Evolutionary conservation across 192 early-diverging fungal species (phyloP), one percentile per base, ranked within the genome.

Genomic region (Umbelopsis vinacea): DNA sequence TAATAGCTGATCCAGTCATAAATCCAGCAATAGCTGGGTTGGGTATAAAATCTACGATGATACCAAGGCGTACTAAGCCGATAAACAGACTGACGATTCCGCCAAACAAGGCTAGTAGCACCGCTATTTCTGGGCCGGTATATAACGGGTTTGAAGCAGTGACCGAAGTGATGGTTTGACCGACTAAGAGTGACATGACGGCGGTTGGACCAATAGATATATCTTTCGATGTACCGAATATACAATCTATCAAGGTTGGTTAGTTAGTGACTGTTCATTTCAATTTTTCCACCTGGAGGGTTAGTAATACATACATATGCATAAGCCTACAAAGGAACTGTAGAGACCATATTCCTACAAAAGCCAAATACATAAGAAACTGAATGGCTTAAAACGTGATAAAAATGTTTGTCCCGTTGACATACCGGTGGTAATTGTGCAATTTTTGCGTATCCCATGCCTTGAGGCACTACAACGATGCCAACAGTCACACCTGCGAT

Each of bases 1-100:
- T 91, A 8, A 93, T 81, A 33, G 91, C 93, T 12, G 92, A 91
- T 29, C 94, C 95, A 0, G 94, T 90, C 71, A 92, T 95, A 73
- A 96, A 97, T 0, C 94, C 95, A 4, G 91, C 90, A 71, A 97
- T 90, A 21, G 92, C 93, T 0, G 94, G 86, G 14, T 63, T 63
- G 57, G 96, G 92, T 76, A 98, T 92, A 77, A 96, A 95, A 75
- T 96, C 94, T 22, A 96, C 90, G 29, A 96, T 82, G 70, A 94
- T 89, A 14, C 96, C 96, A 35, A 98, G 81, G 11, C 93, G 90
- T 17, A 96, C 76, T 17, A 96, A 72, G 23, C 96, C 96, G 29
- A 98, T 75, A 35, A 83, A 79, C 15, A 89, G 76, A 14, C 93
- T 78, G 26, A 94, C 81, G 21, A 92, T 76, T 26, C 96, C 96